Evolutionary conservation across 495 filamentous ascomycete species (phyloP), one percentile per base, ranked within the genome.

Genomic region (Pyrenula massariospora): DNA sequence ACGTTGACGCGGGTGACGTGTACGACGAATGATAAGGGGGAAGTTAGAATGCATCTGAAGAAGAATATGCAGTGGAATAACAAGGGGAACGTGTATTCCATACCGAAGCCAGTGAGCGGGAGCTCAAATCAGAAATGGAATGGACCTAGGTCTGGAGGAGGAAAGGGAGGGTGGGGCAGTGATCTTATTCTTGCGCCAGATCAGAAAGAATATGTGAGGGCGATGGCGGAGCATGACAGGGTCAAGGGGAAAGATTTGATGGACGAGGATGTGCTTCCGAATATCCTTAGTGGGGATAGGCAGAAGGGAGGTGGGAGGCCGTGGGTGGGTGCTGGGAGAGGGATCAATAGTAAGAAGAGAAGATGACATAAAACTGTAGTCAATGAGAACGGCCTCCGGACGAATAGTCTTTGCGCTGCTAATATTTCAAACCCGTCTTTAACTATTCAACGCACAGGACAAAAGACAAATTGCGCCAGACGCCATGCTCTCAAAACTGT

Each of bases 51-150:
- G 58, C 89, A 96, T 64, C 72, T 98, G 54, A 95, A 96, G 79
- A 85, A 84, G 68, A 95, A 95, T 71, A 92, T 92, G 78, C 90
- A 96, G 69, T 95, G 84, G 84, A 97, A 95, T 73, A 94, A 84
- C 60, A 79, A 91, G 1, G 93, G 93, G 31, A 91, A 95, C 65
- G 75, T 85, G 12, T 98, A 81, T 71, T 91, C 87, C 65, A 82
- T 98, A 22, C 93, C 93, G 0, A 97, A 96, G 73, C 87, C 91
- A 1, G 77, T 87, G n/a, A 77, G 84, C 48, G 94, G 92, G 1
- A 81, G 80, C 12, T 66, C 91, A 12, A 93, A 77, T 68, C 91
- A 90, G 31, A 91, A 88, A 69, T 77, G 76, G 59, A 70, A 73
- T 31, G 77, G 76, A 10, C 57, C 62, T 12, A 66, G 73, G 3